These are phyloP conservation scores for Golubevia pallescens DNA, from an alignment of 1,284 basidiomycete species.

Conservation along the genomic window DNA sequence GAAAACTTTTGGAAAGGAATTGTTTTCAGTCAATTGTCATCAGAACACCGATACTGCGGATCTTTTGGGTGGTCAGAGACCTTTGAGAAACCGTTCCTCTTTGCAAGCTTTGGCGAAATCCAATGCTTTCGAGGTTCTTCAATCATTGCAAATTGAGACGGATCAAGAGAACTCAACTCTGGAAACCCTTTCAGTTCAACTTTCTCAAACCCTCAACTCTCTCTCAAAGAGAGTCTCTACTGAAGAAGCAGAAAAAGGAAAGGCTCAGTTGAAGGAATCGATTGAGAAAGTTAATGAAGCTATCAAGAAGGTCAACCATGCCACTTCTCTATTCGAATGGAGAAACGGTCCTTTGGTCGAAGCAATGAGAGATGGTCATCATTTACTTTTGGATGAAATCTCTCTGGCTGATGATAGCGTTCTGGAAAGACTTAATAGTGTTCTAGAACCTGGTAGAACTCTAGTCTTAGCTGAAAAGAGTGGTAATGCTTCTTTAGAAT, in stretches of 20 bases:
- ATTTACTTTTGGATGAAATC: constrained; percentile 94
- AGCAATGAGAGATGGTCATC: constrained; percentile 84
- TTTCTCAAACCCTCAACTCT: not conserved
- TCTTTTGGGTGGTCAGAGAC: constrained; percentile 90
- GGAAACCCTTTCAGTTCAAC: not conserved
- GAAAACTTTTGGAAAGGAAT: constrained; percentile 71
- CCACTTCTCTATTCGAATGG: constrained; percentile 90
- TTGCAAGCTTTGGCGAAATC: no score
- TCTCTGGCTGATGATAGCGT: constrained; percentile 98
- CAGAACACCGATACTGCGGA: constrained; percentile 99
- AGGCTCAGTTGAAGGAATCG: not conserved
- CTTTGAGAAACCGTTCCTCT: constrained; percentile 83
- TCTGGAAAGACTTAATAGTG: constrained; percentile 94
- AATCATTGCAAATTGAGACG: no score
- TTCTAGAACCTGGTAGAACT: constrained; percentile 86
- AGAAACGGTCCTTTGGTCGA: constrained; percentile 90
- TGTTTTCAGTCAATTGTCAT: constrained; percentile 90
- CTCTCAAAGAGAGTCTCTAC: not conserved
- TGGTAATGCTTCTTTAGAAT: constrained; percentile 65
- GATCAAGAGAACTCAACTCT: constrained; percentile 1
- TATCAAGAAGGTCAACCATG: constrained; percentile 66
- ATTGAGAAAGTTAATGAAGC: constrained; percentile 66
- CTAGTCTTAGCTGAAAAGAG: constrained; percentile 93
- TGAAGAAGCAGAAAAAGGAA: not conserved
- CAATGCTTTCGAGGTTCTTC: no score